Evolutionary conservation across 305 asterid species (phyloP), one percentile per base, ranked within the genome.

Genomic region (Fraxinus xanthoxyloides): DNA sequence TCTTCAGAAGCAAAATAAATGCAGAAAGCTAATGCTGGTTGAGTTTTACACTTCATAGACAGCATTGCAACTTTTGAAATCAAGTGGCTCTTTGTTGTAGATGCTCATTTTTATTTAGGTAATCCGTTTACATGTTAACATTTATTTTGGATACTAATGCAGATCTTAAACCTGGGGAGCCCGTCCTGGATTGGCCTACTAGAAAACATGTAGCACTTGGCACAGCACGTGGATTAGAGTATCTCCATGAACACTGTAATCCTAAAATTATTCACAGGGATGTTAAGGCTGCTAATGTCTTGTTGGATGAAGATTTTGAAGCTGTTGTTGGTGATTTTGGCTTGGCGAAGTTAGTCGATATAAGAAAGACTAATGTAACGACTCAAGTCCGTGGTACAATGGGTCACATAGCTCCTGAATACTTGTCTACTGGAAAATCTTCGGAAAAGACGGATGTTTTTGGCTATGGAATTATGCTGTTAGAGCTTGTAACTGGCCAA

Each of bases 241-340:
- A 94, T 79, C 90, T 94, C 65, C 98, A 94, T 35, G 98, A 94
- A 83, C 97, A 94, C 73, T 94, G 98, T 76, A 92, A 92, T 80
- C 97, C 98, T 30, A 94, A 94, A 83, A 94, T 94, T 78, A 94
- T 94, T 67, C 98, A 94, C 79, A 89, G 98, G 79, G 98, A 94
- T 84, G 97, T 94, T 13, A 94, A 94, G 86, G 98, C 98, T 26
- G 98, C 98, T 26, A 94, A 94, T 80, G 93, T 94, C 4, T 83
- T 94, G 84, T 85, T 94, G 76, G 98, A 94, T 77, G 97, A 93
- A 84, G 94, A 91, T 87, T 94, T 92, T 48, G 97, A 93, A 83
- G 98, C 97, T 10, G 98, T 93, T 23, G 97, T 94, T 48, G 98
- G 98, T 78, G 98, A 94, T 89, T 94, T 94, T 79, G 98, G 98